Evolutionary conservation across 768 basidiomycete genomes (phyloP), one percentile per base, ranked within the genome.

Genomic region (Tephrocybe rancida): DNA sequence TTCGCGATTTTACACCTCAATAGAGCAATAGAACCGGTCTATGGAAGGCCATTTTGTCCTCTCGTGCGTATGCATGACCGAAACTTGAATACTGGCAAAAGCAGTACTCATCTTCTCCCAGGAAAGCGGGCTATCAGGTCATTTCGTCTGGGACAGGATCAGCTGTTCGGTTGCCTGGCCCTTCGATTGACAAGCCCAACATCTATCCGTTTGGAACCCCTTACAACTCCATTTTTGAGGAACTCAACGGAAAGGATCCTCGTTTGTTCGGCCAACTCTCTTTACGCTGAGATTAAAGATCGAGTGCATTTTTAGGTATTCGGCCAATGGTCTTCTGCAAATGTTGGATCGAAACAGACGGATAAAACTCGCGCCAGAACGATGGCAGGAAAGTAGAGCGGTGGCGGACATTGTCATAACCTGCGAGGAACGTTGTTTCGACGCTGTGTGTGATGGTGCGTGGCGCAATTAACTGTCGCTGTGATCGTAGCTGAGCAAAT

Each of bases 391-490:
- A 41, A 90, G 82, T 50, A 88, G 76, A 65, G 85, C 83, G 1
- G 81, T 96, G 8, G 92, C 92, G n/a, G 97, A 99, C 67, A 80
- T 99, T 19, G 97, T 99, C 19, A 95, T 99, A 64, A 99, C 97
- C 5, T 99, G 97, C 69, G 97, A 98, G 74, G 97, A 99, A 69
- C 85, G 96, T 48, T 99, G 97, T 70, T 99, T 95, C 69, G 97
- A 99, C 67, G 90, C 94, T 0, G 97, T 99, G 18, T 97, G 95
- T 67, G 97, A 98, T 69, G 97, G 97, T 97, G 63, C 64, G 84
- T 59, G 29, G 27, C 18, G 22, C 41, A 32, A 14, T 24, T 53
- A 26, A 44, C 27, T 51, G 27, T 57, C 54, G 50, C 46, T 26
- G 43, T 45, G 25, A 18, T 11, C 29, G 26, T 16, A 30, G 51